Percentiles rank a stretch among this genome's conserved stretches.
These are phyloP conservation scores for Coffea eugenioides DNA, from an alignment of 257 asterid species.

Conservation along the genomic window DNA sequence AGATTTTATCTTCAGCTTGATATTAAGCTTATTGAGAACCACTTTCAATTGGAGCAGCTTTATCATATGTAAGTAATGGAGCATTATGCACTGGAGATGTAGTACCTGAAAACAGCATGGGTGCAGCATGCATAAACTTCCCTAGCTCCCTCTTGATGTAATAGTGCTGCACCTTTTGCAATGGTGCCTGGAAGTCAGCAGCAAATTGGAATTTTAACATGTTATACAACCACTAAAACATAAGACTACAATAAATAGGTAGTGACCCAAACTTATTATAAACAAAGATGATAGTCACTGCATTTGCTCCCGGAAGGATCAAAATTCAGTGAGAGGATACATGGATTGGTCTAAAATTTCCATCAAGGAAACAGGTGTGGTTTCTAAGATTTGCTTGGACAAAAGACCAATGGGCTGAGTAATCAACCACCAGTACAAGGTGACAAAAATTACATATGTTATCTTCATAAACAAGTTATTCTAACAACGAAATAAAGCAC, in stretches of 20 bases:
- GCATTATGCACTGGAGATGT: background rate
- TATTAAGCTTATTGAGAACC: background rate
- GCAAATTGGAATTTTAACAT: conserved; percentile 10
- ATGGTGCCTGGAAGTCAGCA: conserved; percentile 67
- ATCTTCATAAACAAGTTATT: background rate
- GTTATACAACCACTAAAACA: conserved; percentile 7
- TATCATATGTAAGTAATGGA: background rate
- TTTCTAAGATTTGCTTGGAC: background rate
- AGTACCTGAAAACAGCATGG: conserved; percentile 91
- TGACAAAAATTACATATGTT: background rate
- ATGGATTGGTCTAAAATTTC: background rate
- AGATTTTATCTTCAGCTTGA: background rate
- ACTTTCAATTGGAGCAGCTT: background rate
- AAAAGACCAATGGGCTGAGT: background rate
- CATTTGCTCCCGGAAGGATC: background rate
- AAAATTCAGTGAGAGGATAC: background rate
- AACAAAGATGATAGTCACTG: background rate
- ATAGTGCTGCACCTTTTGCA: conserved; percentile 85
- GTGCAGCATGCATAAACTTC: conserved; percentile 97
- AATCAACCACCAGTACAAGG: background rate
- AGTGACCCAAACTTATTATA: too few relatives aligned
- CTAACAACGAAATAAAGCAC: background rate
- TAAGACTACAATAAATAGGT: background rate
- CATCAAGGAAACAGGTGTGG: background rate
- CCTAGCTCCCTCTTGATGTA: conserved; percentile 97